Base-by-base conservation (phyloP, 2,329 filamentous ascomycete genomes). In the Pochonia chlamydosporia region DNA sequence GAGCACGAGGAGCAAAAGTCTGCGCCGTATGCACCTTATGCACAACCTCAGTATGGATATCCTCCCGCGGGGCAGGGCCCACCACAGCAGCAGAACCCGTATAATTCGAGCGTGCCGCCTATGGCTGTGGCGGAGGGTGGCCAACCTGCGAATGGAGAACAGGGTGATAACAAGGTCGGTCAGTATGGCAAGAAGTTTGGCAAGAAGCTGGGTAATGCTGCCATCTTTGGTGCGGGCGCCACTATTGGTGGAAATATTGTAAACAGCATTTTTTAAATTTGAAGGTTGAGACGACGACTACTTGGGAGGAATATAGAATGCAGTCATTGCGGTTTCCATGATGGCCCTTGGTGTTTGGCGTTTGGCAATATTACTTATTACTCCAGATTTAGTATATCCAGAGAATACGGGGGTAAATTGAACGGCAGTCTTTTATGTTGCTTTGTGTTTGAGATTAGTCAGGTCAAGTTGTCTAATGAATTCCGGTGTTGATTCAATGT, bases 181-280 rank as follows among this genome's bases (percentile, higher is more conserved):
- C 77, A 89, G 67, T 79, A 83, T 47, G 90, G 89, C 47, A 96
- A 96, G 82, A 96, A 96, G 72, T 87, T 96, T 68, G 91, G 92
- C 56, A 95, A 95, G 81, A 97, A 96, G 76, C 58, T 73, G 39
- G 92, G 92, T 6, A 83, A 84, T 58, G 76, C 78, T 39, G 89
- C 90, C 24, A 89, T 96, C 56, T 95, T 95, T 59, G 92, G 92
- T 65, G 92, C 92, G 41, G 91, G 92, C 67, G 91, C 92, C 42
- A 93, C 89, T 2, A 85, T 96, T 54, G 91, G 91, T 62, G 81
- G 85, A 56, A 93, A 95, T 63, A 82, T 96, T 62, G 89, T 96
- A 56, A 93, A 95, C 68, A 82, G 85, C 53, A 95, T 95, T 58
- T 93, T 96, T 66, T 95, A 82, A 61, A 43, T 23, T 40, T 9